Evolutionary conservation across 192 early-diverging fungal genomes (phyloP).

Genomic region (Linnemannia hyalina): DNA sequence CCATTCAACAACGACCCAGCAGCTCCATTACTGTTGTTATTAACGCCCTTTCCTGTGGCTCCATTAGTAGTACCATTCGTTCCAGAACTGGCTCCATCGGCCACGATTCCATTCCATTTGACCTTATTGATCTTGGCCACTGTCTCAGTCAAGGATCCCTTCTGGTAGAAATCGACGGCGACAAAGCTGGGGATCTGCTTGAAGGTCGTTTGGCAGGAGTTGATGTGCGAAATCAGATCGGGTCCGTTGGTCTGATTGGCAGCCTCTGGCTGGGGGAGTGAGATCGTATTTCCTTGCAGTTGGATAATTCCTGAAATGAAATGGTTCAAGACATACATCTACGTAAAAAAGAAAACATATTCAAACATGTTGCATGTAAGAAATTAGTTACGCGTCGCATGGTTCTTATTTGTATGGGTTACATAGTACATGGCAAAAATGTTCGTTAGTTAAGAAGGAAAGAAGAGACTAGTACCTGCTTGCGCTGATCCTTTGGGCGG

Average conservation of each 20-base stretch:
- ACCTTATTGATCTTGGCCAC: constrained; percentile 43
- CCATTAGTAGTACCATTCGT: neutral
- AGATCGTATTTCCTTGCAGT: constrained; percentile 45
- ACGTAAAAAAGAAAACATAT: neutral
- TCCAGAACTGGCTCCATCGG: neutral
- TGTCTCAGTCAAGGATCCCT: constrained; percentile 48
- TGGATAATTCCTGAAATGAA: constrained; percentile 71
- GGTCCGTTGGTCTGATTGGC: constrained; percentile 70
- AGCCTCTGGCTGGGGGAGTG: constrained; percentile 65
- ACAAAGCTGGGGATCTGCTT: constrained; percentile 76
- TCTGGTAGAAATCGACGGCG: constrained; percentile 81
- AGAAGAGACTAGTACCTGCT: constrained; percentile 21
- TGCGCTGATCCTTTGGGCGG: constrained; percentile 60
- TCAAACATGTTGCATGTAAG: neutral
- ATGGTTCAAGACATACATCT: constrained; percentile 84
- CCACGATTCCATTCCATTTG: constrained; percentile 20
- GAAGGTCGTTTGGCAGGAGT: constrained; percentile 63
- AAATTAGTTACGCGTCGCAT: neutral
- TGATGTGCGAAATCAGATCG: constrained; percentile 68
- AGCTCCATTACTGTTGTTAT: neutral
- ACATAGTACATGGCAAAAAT: too few relatives aligned
- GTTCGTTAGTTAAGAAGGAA: too few relatives aligned
- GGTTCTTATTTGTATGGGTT: too few relatives aligned
- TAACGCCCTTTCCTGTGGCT: neutral
- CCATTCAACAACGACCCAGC: neutral